Evolutionary conservation across 768 basidiomycete species (phyloP).

Genomic region (Paxillus ammoniavirescens): DNA sequence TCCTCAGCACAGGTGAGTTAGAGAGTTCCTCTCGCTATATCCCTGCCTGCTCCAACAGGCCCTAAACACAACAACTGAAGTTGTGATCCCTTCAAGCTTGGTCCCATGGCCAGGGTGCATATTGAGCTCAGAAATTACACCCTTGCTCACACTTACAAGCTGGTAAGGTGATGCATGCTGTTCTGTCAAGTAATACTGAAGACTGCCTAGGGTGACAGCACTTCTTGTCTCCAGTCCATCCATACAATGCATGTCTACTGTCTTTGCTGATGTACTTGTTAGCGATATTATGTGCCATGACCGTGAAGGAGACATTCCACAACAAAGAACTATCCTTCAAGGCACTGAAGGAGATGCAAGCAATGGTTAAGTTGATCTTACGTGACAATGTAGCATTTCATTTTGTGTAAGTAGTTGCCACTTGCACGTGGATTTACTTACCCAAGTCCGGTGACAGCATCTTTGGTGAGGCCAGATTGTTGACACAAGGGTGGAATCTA

Average conservation of each 20-base stretch:
- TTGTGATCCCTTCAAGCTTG: constrained; percentile 19
- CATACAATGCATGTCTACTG: background rate
- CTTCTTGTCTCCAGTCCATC: constrained; percentile 19
- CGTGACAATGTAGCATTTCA: constrained; percentile 13
- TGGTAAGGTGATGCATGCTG: constrained; percentile 10
- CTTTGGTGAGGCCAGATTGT: constrained; percentile 8
- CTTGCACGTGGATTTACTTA: background rate
- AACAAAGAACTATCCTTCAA: background rate
- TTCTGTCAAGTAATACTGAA: background rate
- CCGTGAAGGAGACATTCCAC: constrained; percentile 7
- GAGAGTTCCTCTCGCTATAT: too few species aligned
- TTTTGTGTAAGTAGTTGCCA: constrained; percentile 12
- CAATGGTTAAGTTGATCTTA: constrained; percentile 8
- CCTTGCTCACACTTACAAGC: constrained; percentile 18
- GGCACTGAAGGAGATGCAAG: background rate
- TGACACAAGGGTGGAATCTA: background rate
- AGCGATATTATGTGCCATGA: constrained; percentile 19
- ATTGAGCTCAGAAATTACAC: constrained; percentile 5
- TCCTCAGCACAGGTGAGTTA: too few species aligned
- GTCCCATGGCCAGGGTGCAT: constrained; percentile 15
- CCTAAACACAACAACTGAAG: constrained; percentile 5
- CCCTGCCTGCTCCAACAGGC: too few species aligned
- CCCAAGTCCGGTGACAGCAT: constrained; percentile 7
- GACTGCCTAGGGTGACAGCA: constrained; percentile 11
- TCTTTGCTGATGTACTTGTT: constrained; percentile 2